A percentile compares a stretch with the other conserved stretches of the same genome.
Conservation (phyloP, 176 grass and related monocot species). For the Calamus simplicifolius region DNA sequence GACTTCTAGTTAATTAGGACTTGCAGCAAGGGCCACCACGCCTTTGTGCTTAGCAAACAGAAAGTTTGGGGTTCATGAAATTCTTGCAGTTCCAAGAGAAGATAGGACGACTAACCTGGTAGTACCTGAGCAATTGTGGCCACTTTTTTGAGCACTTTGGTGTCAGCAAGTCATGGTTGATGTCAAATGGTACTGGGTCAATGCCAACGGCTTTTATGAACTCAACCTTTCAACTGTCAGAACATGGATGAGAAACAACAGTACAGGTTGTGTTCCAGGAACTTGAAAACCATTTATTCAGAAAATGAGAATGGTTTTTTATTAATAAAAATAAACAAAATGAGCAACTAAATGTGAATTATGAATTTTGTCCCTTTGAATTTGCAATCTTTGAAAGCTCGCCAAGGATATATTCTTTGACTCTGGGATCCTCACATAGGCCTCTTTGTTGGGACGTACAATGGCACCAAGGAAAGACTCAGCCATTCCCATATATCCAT, state of each 20-base stretch:
- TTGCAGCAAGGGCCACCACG: too few species aligned
- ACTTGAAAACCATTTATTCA: not conserved
- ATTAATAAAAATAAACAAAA: not conserved
- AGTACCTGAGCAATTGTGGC: conserved; percentile 70
- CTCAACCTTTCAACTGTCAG: too few species aligned
- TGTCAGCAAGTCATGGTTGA: conserved; percentile 73
- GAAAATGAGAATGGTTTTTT: not conserved
- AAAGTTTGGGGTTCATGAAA: too few species aligned
- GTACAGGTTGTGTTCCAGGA: too few species aligned
- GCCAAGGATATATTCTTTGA: conserved; percentile 55
- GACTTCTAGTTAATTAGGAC: too few species aligned
- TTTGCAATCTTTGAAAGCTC: conserved; percentile 58
- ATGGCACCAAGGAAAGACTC: conserved; percentile 70
- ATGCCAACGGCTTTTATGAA: too few species aligned
- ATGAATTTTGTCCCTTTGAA: conserved; percentile 50
- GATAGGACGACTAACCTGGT: conserved; percentile 42
- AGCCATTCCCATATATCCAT: conserved; percentile 83
- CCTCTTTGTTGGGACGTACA: conserved; percentile 63
- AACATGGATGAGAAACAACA: too few species aligned
- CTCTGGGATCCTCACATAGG: conserved; percentile 55
- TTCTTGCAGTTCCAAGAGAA: not conserved
- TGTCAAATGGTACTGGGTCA: conserved; percentile 71
- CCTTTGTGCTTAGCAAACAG: too few species aligned
- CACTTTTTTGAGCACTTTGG: conserved; percentile 77
- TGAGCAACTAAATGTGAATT: not conserved